A percentile compares a stretch with the other conserved stretches of the same genome.
phyloP scores from a whole-genome alignment of 345 rosid genomes.

The Pistacia vera region DNA sequence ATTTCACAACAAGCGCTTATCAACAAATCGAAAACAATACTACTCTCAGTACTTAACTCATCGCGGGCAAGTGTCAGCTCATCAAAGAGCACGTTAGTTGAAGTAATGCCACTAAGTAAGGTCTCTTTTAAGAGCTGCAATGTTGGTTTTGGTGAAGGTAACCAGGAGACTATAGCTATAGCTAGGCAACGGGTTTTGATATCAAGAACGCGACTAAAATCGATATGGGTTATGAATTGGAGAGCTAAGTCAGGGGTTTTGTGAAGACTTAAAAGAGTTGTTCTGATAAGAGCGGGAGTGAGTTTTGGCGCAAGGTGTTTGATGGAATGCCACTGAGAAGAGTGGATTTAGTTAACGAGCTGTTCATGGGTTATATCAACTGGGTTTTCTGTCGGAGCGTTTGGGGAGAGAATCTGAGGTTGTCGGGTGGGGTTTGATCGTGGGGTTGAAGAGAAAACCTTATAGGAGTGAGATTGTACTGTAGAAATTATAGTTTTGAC shows the following conservation, averaged over 20 bases:
- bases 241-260: constrained; percentile 64
- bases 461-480: constrained; percentile 1
- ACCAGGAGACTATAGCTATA: constrained; percentile 53
- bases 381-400: not conserved
- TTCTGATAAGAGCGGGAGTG: constrained; percentile 43
- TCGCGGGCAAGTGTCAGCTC: constrained; percentile 49
- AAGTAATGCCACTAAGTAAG: constrained; percentile 21
- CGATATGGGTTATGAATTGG: constrained; percentile 47
- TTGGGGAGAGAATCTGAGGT: constrained; percentile 18
- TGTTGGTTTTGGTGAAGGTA: constrained; percentile 57
- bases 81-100: constrained; percentile 46
- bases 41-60: constrained; percentile 48
- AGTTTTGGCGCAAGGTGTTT: constrained; percentile 50
- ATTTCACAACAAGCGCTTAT: constrained; percentile 66
- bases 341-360: constrained; percentile 31
- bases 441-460: constrained; percentile 30
- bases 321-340: constrained; percentile 86
- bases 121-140: constrained; percentile 51
- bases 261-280: constrained; percentile 48
- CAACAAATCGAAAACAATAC: constrained; percentile 57
- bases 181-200: constrained; percentile 65
- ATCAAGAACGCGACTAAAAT: constrained; percentile 36
- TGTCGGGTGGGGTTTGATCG: constrained; percentile 7
- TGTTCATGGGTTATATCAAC: constrained; percentile 10
- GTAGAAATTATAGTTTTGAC: constrained; percentile 17